These are phyloP conservation scores for Acacia acuminata DNA, from an alignment of 306 rosid species.

Conservation along the genomic window DNA sequence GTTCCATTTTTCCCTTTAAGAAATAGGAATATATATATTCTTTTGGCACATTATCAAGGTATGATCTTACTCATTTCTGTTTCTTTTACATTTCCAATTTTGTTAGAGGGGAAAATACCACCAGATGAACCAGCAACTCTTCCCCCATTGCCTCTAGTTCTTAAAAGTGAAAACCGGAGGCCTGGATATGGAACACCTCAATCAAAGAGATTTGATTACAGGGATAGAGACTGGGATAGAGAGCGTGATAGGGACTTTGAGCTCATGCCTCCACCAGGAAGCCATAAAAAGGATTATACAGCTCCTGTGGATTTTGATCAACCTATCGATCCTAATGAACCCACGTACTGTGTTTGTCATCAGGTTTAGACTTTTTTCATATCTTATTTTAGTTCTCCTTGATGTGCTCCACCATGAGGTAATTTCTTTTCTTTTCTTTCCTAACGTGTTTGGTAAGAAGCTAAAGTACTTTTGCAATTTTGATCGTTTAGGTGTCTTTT, in stretches of 20 bases:
- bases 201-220: slow-evolving; percentile 72
- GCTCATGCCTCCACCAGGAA: slow-evolving; percentile 98
- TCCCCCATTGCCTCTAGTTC: slow-evolving; percentile 81
- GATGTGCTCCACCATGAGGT: not conserved
- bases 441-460: slow-evolving; percentile 26
- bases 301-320: slow-evolving; percentile 80
- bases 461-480: slow-evolving; percentile 33
- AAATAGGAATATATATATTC: not conserved
- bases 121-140: slow-evolving; percentile 87
- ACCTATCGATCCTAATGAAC: slow-evolving; percentile 95
- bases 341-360: slow-evolving; percentile 95
- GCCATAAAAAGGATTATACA: slow-evolving; percentile 78
- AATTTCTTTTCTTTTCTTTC: slow-evolving; percentile 3
- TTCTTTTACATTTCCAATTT: slow-evolving; percentile 22
- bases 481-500: slow-evolving; percentile 76
- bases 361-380: slow-evolving; percentile 56
- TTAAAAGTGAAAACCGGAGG: slow-evolving; percentile 76
- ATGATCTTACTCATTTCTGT: slow-evolving; percentile 13
- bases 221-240: slow-evolving; percentile 94
- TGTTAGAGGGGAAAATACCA: slow-evolving; percentile 82
- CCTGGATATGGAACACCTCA: slow-evolving; percentile 64
- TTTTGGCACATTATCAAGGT: slow-evolving; percentile 16
- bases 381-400: slow-evolving; percentile 18
- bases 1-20: not conserved
- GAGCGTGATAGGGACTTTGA: slow-evolving; percentile 96